Evolutionary conservation across 2,329 filamentous ascomycete species (phyloP).

Genomic region (Ascochyta viciae-villosae): DNA sequence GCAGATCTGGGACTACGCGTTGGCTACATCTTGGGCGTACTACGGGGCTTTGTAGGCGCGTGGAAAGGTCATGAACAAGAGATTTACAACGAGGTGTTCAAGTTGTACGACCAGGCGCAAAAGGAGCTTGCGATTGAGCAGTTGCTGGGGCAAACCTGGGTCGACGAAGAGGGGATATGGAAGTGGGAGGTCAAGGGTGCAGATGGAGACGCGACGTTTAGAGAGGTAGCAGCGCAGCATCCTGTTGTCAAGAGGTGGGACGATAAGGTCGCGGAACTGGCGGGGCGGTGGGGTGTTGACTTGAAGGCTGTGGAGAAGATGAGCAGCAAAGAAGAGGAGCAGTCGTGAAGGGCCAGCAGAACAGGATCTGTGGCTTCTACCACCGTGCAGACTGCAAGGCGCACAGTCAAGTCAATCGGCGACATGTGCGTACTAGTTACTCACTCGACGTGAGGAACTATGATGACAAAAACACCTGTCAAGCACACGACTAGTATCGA

Average conservation of each 20-base stretch:
- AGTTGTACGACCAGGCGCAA: slow-evolving; percentile 55
- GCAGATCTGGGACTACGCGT: slow-evolving; percentile 78
- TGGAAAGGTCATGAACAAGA: slow-evolving; percentile 42
- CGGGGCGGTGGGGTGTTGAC: slow-evolving; percentile 51
- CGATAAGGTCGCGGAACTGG: slow-evolving; percentile 51
- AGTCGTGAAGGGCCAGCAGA: not conserved
- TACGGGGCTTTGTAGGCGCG: slow-evolving; percentile 73
- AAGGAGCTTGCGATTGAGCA: slow-evolving; percentile 66
- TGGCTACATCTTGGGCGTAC: slow-evolving; percentile 76
- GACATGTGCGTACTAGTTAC: not conserved
- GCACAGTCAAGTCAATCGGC: not conserved
- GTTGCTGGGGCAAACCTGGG: slow-evolving; percentile 72
- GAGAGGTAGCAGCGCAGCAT: slow-evolving; percentile 67
- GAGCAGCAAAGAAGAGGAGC: slow-evolving; percentile 45
- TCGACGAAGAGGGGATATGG: slow-evolving; percentile 75
- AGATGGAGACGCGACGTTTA: slow-evolving; percentile 47
- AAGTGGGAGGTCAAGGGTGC: slow-evolving; percentile 62
- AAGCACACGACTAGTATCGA: not conserved
- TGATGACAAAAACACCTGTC: not conserved
- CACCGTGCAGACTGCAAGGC: not conserved
- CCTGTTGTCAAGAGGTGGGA: slow-evolving; percentile 72
- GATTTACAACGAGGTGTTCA: slow-evolving; percentile 34
- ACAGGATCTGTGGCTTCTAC: not conserved
- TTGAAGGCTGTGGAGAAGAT: slow-evolving; percentile 48
- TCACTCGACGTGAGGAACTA: not conserved